phyloP scores from a whole-genome alignment of 1,284 basidiomycete genomes.

The Heterobasidion irregulare region DNA sequence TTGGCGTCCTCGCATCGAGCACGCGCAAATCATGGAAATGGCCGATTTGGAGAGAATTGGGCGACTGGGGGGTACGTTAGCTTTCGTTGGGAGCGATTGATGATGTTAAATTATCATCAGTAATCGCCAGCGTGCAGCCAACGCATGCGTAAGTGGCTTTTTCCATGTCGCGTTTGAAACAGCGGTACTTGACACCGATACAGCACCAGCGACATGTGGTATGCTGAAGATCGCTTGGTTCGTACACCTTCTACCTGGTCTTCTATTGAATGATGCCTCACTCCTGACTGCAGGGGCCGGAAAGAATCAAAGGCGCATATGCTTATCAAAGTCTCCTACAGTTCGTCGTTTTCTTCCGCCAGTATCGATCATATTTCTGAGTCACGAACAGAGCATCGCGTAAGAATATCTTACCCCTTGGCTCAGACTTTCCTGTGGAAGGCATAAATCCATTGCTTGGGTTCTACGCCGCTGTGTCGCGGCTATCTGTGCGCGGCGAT shows the following conservation, averaged over 20 bases:
- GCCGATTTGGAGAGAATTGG: constrained; percentile 67
- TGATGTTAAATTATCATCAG: constrained; percentile 27
- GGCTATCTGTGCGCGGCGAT: constrained; percentile 57
- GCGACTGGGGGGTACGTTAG: constrained; percentile 55
- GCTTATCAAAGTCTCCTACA: constrained; percentile 75
- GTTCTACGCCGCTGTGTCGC: constrained; percentile 82
- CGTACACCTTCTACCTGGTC: constrained; percentile 12
- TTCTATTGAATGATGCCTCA: background rate
- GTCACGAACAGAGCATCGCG: constrained; percentile 31
- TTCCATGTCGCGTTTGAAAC: background rate
- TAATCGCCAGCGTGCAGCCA: constrained; percentile 89
- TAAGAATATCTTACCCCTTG: constrained; percentile 60
- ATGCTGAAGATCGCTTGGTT: constrained; percentile 75
- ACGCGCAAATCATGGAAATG: constrained; percentile 78
- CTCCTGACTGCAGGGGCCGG: constrained; percentile 46
- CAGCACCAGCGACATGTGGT: constrained; percentile 87
- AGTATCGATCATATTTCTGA: constrained; percentile 2
- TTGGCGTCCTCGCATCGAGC: constrained; percentile 77
- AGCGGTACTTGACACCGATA: background rate
- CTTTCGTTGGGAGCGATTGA: background rate
- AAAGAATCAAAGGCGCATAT: constrained; percentile 81
- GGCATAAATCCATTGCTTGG: constrained; percentile 72
- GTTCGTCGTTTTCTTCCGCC: constrained; percentile 29
- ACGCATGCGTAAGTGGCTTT: constrained; percentile 66
- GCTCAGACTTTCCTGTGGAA: constrained; percentile 91